Conservation (phyloP, 768 basidiomycete species). For the Tricholoma furcatifolium region DNA sequence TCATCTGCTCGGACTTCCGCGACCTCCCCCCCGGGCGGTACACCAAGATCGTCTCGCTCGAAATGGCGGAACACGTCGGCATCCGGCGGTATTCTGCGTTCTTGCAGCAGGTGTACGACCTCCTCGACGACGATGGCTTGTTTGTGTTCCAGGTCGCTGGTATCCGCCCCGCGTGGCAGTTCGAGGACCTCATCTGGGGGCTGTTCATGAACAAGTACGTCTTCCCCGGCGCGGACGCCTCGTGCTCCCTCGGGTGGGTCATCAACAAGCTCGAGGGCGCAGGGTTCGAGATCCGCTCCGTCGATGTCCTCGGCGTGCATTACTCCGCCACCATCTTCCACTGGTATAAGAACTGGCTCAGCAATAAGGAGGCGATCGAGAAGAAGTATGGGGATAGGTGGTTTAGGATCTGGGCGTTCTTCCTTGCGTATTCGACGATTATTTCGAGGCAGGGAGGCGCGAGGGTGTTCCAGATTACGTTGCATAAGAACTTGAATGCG, state of each 20-base stretch:
- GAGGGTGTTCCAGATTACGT: conserved; percentile 94
- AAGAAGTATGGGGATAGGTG: conserved; percentile 90
- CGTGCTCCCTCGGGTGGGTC: conserved; percentile 94
- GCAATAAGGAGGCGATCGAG: conserved; percentile 86
- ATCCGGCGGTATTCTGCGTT: conserved; percentile 89
- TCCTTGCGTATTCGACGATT: conserved; percentile 92
- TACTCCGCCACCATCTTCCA: conserved; percentile 87
- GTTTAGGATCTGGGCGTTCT: conserved; percentile 97
- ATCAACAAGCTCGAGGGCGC: conserved; percentile 80
- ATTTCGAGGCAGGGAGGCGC: conserved; percentile 77
- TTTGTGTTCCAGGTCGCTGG: conserved; percentile 99
- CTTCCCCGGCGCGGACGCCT: conserved; percentile 98
- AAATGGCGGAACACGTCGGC: conserved; percentile 99
- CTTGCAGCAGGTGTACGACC: conserved; percentile 87
- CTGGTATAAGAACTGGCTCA: conserved; percentile 98
- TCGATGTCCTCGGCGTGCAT: conserved; percentile 97
- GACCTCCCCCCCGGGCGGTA: conserved; percentile 81
- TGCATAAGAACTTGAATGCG: conserved; percentile 97
- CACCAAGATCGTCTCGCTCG: conserved; percentile 92
- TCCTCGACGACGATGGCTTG: conserved; percentile 91
- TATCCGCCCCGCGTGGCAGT: conserved; percentile 94
- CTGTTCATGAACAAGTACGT: conserved; percentile 98
- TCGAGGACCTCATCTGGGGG: conserved; percentile 97
- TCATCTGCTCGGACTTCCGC: conserved; percentile 91
- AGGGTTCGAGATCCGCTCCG: conserved; percentile 95